These are phyloP conservation scores for Termitomyces sp. DNA, from an alignment of 768 basidiomycete species.

Conservation along the genomic window DNA sequence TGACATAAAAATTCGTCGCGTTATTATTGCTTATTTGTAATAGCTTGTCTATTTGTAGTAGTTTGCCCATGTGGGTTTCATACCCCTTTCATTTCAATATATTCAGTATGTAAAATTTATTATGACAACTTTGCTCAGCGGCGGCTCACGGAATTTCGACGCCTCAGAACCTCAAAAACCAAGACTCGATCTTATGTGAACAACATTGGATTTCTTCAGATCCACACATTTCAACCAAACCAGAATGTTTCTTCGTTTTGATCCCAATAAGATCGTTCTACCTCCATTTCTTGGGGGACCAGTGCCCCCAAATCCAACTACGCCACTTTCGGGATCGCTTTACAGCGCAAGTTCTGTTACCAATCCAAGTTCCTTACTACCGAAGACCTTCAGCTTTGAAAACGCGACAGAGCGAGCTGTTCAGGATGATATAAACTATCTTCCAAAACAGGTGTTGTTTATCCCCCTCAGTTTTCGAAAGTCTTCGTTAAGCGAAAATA, in stretches of 20 bases:
- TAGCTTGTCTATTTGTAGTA: background rate
- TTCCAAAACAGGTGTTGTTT: background rate
- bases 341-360: slow-evolving; percentile 1
- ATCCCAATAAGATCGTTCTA: slow-evolving; percentile 15
- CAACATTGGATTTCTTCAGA: background rate
- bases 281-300: slow-evolving; percentile 18
- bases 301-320: slow-evolving; percentile 6
- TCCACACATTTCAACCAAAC: background rate
- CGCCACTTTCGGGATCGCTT: slow-evolving; percentile 4
- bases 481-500: background rate
- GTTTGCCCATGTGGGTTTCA: no score
- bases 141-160: background rate
- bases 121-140: no score
- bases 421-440: slow-evolving; percentile 2
- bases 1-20: background rate
- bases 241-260: slow-evolving; percentile 14
- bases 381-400: slow-evolving; percentile 16
- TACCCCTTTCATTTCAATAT: background rate
- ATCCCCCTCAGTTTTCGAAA: background rate
- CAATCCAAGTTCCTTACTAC: background rate
- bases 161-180: background rate
- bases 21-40: background rate
- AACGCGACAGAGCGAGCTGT: slow-evolving; percentile 17
- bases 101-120: no score
- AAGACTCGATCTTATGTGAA: background rate